Conservation (phyloP, 768 basidiomycete species). For the Lentinula raphanica region DNA sequence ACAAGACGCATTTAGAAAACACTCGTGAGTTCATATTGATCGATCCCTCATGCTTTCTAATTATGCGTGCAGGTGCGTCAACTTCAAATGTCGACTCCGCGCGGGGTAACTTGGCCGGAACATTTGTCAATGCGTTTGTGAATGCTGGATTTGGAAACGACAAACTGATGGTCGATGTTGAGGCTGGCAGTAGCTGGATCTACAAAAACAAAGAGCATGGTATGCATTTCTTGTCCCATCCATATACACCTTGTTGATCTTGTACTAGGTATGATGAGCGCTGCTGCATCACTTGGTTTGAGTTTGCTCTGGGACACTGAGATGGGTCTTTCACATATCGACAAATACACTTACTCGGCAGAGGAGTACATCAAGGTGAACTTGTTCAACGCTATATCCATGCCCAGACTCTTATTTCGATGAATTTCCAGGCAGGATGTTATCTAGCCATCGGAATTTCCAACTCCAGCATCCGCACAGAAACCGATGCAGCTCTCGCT, state of each 20-base stretch:
- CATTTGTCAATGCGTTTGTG: slow-evolving; percentile 98
- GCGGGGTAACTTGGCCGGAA: slow-evolving; percentile 88
- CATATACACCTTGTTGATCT: background rate
- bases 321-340: slow-evolving; percentile 86
- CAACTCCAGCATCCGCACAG: slow-evolving; percentile 83
- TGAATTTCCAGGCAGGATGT: slow-evolving; percentile 65
- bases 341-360: slow-evolving; percentile 94
- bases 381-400: background rate
- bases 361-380: slow-evolving; percentile 92
- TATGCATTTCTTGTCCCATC: slow-evolving; percentile 23
- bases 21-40: slow-evolving; percentile 46
- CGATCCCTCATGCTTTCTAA: background rate
- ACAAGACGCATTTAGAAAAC: slow-evolving; percentile 93
- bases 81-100: slow-evolving; percentile 83
- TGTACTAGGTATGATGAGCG: slow-evolving; percentile 84
- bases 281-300: slow-evolving; percentile 89
- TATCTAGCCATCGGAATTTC: slow-evolving; percentile 92
- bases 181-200: slow-evolving; percentile 96
- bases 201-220: slow-evolving; percentile 99
- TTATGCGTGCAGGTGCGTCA: background rate
- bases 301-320: slow-evolving; percentile 96
- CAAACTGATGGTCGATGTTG: slow-evolving; percentile 95
- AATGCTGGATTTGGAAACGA: slow-evolving; percentile 99
- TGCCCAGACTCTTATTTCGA: background rate
- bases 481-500: slow-evolving; percentile 89